Evolutionary conservation across 768 basidiomycete species (phyloP), one percentile per base, ranked within the genome.

Genomic region (Mycena kentingensis): DNA sequence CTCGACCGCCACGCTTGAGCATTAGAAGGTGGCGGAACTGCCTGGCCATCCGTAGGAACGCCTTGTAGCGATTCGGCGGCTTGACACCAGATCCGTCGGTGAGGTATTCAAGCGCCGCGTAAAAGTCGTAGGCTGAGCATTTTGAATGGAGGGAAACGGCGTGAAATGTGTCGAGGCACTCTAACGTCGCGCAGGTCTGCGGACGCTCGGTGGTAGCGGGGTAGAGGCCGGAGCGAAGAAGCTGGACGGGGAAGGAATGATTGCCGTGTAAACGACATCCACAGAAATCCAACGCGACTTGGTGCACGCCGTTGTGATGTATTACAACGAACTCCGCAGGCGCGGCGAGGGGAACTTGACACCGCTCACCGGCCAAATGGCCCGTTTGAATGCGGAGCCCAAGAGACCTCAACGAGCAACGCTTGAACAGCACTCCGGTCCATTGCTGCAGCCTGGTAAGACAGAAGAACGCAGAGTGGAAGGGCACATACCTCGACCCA

Each of bases 1-100:
- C 60, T 32, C 64, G 34, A 24, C 67, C 58, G 36, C 60, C 46
- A 6, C 65, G 51, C 55, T 68, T 56, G 45, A 70, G 49, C 60
- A 63, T 60, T 41, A 62, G 54, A 5, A 71, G 26, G 45, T 69
- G 63, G 0, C 61, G 50, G 34, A 52, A 73, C 28, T 64, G 34
- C 0, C 57, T 50, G 3, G 59, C 16, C 24, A 57, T 47, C 0
- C 41, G 38, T 5, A 58, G 18, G 31, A 63, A 54, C 2, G 46
- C 32, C 3, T 46, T 49, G 26, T 56, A 60, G 3, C 61, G 52
- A 38, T 55, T 32, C 34, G 54, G 48, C 3, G 37, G 54, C 16
- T 46, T 46, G 2, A n/a, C 4, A 2, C 48, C 54, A 1, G 53
- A 43, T 15, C 42, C 19, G 41, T 44, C 27, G 2, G 42, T 54